Evolutionary conservation across 139 green algal species (phyloP).

Genomic region (Coccomyxa sp.): DNA sequence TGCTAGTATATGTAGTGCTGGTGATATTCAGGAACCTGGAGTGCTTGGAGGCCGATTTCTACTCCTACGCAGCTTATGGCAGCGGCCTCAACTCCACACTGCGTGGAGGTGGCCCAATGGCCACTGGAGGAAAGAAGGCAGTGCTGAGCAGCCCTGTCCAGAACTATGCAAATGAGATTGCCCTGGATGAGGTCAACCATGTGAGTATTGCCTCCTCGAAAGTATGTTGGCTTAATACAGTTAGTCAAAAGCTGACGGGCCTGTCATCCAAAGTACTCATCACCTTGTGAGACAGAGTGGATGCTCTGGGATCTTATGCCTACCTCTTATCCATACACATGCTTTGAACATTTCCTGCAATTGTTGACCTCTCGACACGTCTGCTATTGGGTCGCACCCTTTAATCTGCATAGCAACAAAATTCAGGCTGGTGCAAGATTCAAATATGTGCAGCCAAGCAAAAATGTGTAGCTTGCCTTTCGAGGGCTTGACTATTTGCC

Average conservation of each 20-base stretch:
- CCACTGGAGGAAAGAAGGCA: neutral
- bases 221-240: neutral
- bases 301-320: neutral
- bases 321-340: neutral
- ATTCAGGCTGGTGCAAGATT: neutral
- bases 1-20: neutral
- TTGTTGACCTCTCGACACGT: neutral
- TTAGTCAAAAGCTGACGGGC: neutral
- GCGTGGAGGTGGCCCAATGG: neutral
- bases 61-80: neutral
- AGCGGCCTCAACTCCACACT: neutral
- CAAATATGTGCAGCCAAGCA: neutral
- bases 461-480: neutral
- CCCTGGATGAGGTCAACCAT: neutral
- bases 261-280: neutral
- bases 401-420: neutral
- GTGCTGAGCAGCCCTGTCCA: neutral
- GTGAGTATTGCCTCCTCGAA: neutral
- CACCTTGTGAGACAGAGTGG: neutral
- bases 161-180: conserved; percentile 1
- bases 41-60: conserved; percentile 1
- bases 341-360: neutral
- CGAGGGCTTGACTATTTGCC: neutral
- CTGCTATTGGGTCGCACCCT: neutral
- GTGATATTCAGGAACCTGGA: conserved; percentile 4